Evolutionary conservation across 139 green algal genomes (phyloP).

Genomic region (Chlorella sp.): DNA sequence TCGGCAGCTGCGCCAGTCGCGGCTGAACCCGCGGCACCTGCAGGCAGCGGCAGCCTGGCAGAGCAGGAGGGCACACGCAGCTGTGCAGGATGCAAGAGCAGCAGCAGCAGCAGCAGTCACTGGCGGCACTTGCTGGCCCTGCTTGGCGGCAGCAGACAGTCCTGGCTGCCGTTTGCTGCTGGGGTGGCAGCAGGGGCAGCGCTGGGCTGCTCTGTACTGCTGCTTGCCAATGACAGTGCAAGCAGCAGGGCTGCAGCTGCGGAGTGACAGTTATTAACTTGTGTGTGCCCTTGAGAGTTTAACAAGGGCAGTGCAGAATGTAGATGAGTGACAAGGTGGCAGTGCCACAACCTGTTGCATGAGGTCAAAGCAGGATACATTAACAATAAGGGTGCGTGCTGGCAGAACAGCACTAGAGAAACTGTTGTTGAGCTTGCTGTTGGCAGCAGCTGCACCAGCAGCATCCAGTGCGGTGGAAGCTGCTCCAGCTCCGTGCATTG

Average conservation of each 20-base stretch:
- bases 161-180: constrained; percentile 7
- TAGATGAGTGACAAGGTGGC: no score
- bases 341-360: no score
- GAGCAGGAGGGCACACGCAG: background rate
- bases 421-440: no score
- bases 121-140: background rate
- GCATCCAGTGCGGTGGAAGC: no score
- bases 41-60: background rate
- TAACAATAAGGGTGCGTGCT: no score
- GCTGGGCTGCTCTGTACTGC: background rate
- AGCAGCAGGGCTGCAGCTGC: background rate
- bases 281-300: background rate
- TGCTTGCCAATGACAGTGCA: background rate
- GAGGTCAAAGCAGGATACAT: no score
- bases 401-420: no score
- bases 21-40: background rate
- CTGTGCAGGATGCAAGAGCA: background rate
- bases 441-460: no score
- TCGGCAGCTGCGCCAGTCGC: background rate
- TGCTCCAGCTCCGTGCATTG: no score
- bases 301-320: no score
- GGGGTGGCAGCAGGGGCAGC: constrained; percentile 6
- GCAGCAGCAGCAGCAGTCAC: background rate
- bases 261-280: background rate
- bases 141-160: background rate